Conservation (phyloP, 371 early-diverging fungal genomes). For the Rhizopus stolonifer region DNA sequence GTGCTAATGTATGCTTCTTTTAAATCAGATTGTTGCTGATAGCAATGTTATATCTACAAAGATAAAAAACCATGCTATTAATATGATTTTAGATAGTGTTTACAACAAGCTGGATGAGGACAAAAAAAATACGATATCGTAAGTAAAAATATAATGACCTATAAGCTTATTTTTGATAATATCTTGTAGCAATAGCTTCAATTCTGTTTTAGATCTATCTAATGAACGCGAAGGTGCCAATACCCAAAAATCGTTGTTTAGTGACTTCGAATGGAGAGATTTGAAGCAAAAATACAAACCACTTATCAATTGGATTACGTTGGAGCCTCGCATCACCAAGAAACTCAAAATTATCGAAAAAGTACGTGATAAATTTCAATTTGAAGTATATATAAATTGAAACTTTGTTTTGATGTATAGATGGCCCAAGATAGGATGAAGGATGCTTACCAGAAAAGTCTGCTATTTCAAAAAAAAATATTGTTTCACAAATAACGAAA, state of each 20-base stretch:
- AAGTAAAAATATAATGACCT: not conserved
- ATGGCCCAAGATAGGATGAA: not conserved
- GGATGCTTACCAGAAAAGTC: conserved; percentile 1
- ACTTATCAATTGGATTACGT: not conserved
- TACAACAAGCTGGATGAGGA: not conserved
- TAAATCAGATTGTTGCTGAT: too few relatives aligned
- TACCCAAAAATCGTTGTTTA: conserved; percentile 2
- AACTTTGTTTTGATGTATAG: not conserved
- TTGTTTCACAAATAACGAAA: not conserved
- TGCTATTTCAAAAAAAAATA: not conserved
- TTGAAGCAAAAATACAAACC: not conserved
- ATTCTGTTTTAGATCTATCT: not conserved
- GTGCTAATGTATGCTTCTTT: too few relatives aligned
- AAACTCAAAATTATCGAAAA: not conserved
- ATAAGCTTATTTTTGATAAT: conserved; percentile 1
- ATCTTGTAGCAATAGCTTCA: not conserved
- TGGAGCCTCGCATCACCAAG: not conserved
- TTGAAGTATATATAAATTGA: not conserved
- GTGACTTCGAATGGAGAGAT: not conserved
- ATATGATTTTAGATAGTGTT: not conserved
- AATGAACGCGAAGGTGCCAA: not conserved
- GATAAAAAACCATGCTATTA: too few relatives aligned
- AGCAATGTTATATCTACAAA: too few relatives aligned
- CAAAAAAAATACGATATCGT: not conserved
- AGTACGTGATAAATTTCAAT: not conserved